A percentile compares a stretch with the other conserved stretches of the same genome.
These are phyloP conservation scores for Penicillium ucsense DNA, from an alignment of 495 filamentous ascomycete species.

Conservation along the genomic window DNA sequence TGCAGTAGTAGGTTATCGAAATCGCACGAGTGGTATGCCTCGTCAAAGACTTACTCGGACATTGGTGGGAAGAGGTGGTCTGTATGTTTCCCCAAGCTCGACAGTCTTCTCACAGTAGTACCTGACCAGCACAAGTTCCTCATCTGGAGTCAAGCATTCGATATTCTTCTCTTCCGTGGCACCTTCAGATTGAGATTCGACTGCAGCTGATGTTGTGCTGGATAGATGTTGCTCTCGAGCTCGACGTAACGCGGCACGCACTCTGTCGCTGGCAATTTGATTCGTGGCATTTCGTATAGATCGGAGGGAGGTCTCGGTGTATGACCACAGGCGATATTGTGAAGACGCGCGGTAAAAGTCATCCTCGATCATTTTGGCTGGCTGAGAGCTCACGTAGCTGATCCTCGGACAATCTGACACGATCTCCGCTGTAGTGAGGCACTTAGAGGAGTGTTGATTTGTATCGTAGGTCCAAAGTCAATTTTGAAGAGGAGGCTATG, in stretches of 20 bases:
- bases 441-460: no score
- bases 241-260: slow-evolving; percentile 51
- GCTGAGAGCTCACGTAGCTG: background rate
- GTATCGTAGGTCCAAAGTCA: no score
- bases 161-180: slow-evolving; percentile 43
- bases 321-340: slow-evolving; percentile 91
- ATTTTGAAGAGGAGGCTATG: background rate
- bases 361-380: slow-evolving; percentile 61
- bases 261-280: slow-evolving; percentile 56
- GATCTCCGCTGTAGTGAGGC: no score
- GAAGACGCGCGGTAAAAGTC: slow-evolving; percentile 83
- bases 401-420: no score
- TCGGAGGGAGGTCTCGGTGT: slow-evolving; percentile 60
- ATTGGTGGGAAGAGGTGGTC: slow-evolving; percentile 68
- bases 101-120: slow-evolving; percentile 69
- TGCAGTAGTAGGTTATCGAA: no score
- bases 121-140: slow-evolving; percentile 72
- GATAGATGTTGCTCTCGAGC: slow-evolving; percentile 32
- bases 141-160: slow-evolving; percentile 66
- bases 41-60: slow-evolving; percentile 49
- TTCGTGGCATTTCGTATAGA: slow-evolving; percentile 69
- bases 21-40: no score
- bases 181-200: slow-evolving; percentile 27
- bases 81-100: slow-evolving; percentile 64
- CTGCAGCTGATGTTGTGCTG: slow-evolving; percentile 26